phyloP scores from a whole-genome alignment of 768 basidiomycete genomes.

The Chalciporus chontae region DNA sequence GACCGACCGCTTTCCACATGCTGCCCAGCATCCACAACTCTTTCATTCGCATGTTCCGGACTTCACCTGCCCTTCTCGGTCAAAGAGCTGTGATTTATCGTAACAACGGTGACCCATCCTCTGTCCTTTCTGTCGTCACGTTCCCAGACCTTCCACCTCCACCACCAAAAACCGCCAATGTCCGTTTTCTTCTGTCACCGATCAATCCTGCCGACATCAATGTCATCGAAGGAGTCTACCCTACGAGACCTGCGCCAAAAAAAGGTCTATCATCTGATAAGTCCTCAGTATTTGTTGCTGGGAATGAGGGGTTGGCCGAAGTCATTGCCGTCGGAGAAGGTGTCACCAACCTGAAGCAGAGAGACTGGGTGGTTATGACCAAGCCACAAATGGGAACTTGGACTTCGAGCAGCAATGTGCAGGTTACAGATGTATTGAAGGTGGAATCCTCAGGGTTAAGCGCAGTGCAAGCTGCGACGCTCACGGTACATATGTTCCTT shows the following conservation, averaged over 20 bases:
- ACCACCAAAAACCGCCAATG: constrained; percentile 52
- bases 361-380: constrained; percentile 75
- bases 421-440: constrained; percentile 53
- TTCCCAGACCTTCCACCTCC: constrained; percentile 54
- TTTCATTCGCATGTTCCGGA: constrained; percentile 24
- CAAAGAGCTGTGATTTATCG: constrained; percentile 69
- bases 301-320: constrained; percentile 74
- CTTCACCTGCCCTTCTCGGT: constrained; percentile 29
- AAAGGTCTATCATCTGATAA: constrained; percentile 34
- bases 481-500: constrained; percentile 48
- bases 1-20: not conserved
- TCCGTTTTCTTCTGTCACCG: constrained; percentile 67
- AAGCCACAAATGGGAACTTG: constrained; percentile 75
- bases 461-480: constrained; percentile 68
- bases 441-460: constrained; percentile 50
- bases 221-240: constrained; percentile 81
- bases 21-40: not conserved
- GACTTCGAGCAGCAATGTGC: constrained; percentile 54
- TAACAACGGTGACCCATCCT: constrained; percentile 53
- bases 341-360: constrained; percentile 44
- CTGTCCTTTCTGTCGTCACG: constrained; percentile 53
- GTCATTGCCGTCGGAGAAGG: constrained; percentile 59
- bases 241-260: constrained; percentile 48
- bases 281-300: constrained; percentile 54
- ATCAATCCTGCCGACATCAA: constrained; percentile 84